Percentiles rank a stretch among this genome's conserved stretches.
These are phyloP conservation scores for Xylaria sp. DNA, from an alignment of 2,329 filamentous ascomycete species.

Conservation along the genomic window DNA sequence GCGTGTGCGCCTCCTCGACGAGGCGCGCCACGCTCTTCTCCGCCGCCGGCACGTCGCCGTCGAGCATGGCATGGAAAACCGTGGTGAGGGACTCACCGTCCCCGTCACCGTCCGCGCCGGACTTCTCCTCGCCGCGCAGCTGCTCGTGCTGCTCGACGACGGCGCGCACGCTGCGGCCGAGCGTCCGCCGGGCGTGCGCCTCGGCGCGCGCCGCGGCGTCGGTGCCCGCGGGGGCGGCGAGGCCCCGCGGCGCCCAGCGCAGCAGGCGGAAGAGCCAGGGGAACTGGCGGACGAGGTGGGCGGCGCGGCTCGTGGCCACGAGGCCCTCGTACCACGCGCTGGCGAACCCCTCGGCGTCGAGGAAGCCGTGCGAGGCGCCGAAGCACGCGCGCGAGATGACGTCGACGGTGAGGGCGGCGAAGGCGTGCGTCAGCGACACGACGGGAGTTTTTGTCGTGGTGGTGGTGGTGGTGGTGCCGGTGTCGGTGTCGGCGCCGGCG, in stretches of 20 bases:
- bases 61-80: conserved; percentile 32
- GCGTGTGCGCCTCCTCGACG: conserved; percentile 17
- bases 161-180: background rate
- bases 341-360: background rate
- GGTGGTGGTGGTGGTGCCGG: too few species aligned
- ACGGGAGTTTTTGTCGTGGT: background rate
- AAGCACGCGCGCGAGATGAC: conserved; percentile 2
- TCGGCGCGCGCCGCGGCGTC: background rate
- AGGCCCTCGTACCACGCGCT: background rate
- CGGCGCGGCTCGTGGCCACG: background rate
- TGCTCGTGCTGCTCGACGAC: background rate
- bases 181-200: background rate
- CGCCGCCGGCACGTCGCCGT: conserved; percentile 11
- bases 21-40: conserved; percentile 21
- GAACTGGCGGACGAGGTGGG: background rate
- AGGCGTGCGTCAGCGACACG: conserved; percentile 4
- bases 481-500: too few species aligned
- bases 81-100: conserved; percentile 12
- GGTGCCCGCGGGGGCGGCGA: background rate
- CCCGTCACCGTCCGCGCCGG: background rate
- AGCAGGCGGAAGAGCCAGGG: conserved; percentile 1
- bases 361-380: conserved; percentile 1
- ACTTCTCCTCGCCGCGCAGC: conserved; percentile 2
- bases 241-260: background rate
- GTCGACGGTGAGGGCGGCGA: conserved; percentile 2